phyloP scores from a whole-genome alignment of 2,329 filamentous ascomycete genomes.

The Colletotrichum australisinense region DNA sequence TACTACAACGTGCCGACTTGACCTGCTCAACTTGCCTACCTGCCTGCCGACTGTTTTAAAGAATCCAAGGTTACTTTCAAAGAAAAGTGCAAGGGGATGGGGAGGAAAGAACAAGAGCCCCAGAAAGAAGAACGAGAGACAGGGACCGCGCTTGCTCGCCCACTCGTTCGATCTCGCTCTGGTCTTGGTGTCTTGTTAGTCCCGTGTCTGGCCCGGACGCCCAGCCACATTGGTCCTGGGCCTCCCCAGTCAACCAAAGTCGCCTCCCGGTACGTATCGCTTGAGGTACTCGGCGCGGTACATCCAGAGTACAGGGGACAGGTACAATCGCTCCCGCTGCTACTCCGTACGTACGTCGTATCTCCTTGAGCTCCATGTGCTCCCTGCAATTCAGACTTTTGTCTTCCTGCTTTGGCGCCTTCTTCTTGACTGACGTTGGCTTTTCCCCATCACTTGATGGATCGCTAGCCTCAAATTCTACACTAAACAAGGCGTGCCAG shows the following conservation, averaged over 20 bases:
- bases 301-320: background rate
- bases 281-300: background rate
- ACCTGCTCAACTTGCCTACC: background rate
- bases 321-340: background rate
- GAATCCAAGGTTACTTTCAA: background rate
- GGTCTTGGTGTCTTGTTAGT: conserved; percentile 3
- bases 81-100: background rate
- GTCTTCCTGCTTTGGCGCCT: background rate
- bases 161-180: conserved; percentile 9
- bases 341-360: no score
- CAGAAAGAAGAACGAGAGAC: background rate
- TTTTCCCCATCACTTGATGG: conserved; percentile 3
- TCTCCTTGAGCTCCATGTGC: background rate
- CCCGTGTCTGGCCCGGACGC: conserved; percentile 9
- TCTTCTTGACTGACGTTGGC: background rate
- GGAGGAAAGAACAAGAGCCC: background rate
- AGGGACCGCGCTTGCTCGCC: conserved; percentile 7
- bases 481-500: background rate
- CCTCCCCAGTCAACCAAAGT: conserved; percentile 3
- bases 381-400: background rate
- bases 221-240: conserved; percentile 28
- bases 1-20: background rate
- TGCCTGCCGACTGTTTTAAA: background rate
- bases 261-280: conserved; percentile 20
- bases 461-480: background rate